Base-by-base conservation (phyloP, 768 basidiomycete genomes). In the Rhodotorula babjevae region DNA sequence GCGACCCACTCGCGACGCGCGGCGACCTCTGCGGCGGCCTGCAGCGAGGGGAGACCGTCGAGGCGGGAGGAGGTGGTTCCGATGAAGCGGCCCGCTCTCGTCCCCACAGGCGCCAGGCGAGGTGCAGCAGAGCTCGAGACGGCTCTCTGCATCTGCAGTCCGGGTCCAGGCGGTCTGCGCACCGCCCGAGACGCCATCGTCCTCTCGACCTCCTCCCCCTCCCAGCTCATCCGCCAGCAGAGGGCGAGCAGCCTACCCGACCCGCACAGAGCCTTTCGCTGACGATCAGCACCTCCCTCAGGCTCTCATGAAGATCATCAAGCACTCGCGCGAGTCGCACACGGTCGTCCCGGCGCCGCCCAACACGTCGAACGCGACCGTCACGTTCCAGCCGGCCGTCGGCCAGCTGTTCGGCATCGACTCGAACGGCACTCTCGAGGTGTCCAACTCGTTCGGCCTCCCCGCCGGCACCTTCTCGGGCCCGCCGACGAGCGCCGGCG, bases 261-360 rank as follows among this genome's bases (percentile, higher is more conserved):
- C 29, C 3, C 29, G 18, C 15, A 16, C n/a, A 10, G n/a, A 14
- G 31, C 9, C 16, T 5, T 31, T 23, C 21, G 8, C 56, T 36
- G 31, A 36, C 31, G n/a, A 14, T 19, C 33, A 2, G 15, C 2
- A 6, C 11, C 7, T 23, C 1, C 16, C 42, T 0, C 68, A 77
- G 75, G 78, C 73, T 8, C 64, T 78, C 19, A 71, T 79, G 68
- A 78, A 77, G 76, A 79, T 79, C 68, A 75, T 77, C 68, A 76
- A 77, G 74, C 78, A 79, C 72, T 68, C 78, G 16, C 69, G 73
- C 46, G 72, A 76, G 50, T 47, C 69, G 2, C 68, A 77, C 70
- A 25, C 60, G 53, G 65, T 71, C 57, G 40, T 66, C 68, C 65
- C 76, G 50, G 71, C 72, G 23, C 72, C 70, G 27, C 65, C 70